Evolutionary conservation across 2,329 filamentous ascomycete species (phyloP).

Genomic region (Aspergillus terreus): DNA sequence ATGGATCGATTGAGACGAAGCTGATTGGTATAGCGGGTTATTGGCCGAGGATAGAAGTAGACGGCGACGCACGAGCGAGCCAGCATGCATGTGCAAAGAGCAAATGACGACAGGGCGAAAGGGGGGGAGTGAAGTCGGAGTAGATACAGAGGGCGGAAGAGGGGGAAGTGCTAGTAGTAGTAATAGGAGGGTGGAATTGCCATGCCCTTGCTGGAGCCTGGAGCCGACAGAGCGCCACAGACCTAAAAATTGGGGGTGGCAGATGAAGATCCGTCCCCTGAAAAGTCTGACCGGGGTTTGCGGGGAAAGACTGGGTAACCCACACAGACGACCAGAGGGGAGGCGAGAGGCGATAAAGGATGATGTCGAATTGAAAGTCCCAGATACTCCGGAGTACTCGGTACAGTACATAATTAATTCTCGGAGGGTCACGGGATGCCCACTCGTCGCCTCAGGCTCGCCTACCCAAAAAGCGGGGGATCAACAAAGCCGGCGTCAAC

Average conservation of each 20-base stretch:
- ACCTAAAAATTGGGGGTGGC: not conserved
- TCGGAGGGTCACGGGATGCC: not conserved
- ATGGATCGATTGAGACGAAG: conserved; percentile 12
- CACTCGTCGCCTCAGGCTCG: not conserved
- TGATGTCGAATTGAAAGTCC: not conserved
- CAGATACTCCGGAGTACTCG: not conserved
- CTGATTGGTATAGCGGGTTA: conserved; percentile 10
- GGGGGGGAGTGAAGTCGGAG: not conserved
- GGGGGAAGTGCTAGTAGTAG: not conserved
- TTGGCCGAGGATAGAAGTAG: conserved; percentile 30
- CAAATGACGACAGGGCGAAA: conserved; percentile 6
- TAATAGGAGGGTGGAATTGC: not conserved
- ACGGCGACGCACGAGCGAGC: conserved; percentile 26
- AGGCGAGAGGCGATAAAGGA: conserved; percentile 17
- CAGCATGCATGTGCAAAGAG: conserved; percentile 34
- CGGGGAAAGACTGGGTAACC: conserved; percentile 1
- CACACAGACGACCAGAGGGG: conserved; percentile 1
- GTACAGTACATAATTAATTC: not conserved
- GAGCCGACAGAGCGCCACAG: not conserved
- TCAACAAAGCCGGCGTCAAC: not conserved
- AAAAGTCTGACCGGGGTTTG: conserved; percentile 6
- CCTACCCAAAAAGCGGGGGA: not conserved
- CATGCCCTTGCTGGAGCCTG: not conserved
- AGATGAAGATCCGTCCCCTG: conserved; percentile 8
- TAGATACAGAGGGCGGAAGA: not conserved